Evolutionary conservation across 192 early-diverging fungal species (phyloP), one percentile per base, ranked within the genome.

Genomic region (Chytriomyces hyalinus): DNA sequence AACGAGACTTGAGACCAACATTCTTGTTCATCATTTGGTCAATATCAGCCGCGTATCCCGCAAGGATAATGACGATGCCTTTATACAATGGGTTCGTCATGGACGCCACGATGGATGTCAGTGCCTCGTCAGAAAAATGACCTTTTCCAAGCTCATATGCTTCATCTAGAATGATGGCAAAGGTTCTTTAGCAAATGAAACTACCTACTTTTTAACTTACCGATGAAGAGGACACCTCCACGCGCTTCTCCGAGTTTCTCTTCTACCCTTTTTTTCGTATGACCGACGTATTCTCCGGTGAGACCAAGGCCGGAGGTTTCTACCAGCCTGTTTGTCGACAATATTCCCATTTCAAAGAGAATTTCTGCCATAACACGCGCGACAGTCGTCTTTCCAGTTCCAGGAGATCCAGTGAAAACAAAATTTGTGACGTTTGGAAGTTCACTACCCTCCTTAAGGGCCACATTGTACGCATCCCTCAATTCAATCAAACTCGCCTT

Each of bases 101-200:
- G 9, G 82, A 79, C 6, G 82, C 82, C 17, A 83, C 74, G 5
- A 83, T 20, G 6, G 67, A 65, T 6, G 73, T 83, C 60, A 83
- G 66, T 1, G 82, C 79, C 48, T 83, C 82, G 28, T 64, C 66
- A 5, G 80, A 77, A 64, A 61, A 83, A 53, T 72, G 60, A 22
- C 82, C 82, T 78, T 83, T 75, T 5, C 82, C 82, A 68, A 83
- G 79, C 61, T 82, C 73, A 75, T 83, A 83, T 46, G 82, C 82
- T 70, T 83, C 82, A 53, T 83, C 82, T 73, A 46, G 65, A 10
- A 10, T 28, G 45, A 20, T 67, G 44, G 10, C 15, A 9, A 17
- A 45, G 7, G 45, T 11, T 67, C 13, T 67, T 7, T 0, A 63
- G 10, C 11, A 67, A 46, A 67, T 10, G 10, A 44, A 28, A 26